phyloP scores from a whole-genome alignment of 2,329 filamentous ascomycete species.

The Cercospora canescens region DNA sequence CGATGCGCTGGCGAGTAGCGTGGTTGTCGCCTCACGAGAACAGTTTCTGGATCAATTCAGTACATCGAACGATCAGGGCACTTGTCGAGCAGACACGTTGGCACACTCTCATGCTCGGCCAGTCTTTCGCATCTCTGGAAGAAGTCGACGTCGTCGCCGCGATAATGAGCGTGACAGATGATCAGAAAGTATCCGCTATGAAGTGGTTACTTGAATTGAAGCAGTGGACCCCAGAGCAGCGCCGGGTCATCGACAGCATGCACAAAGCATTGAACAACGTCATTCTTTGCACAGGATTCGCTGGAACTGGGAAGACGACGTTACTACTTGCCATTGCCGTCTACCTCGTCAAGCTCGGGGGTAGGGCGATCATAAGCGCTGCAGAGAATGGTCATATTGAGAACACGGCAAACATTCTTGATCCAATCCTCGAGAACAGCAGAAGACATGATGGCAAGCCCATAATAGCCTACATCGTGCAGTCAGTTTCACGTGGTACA shows the following conservation, averaged over 20 bases:
- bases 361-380: neutral
- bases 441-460: neutral
- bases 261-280: neutral
- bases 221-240: neutral
- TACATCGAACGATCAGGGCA: neutral
- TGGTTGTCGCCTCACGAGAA: neutral
- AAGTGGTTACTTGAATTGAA: neutral
- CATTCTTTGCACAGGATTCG: neutral
- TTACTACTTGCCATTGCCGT: neutral
- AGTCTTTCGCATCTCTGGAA: neutral
- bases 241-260: neutral
- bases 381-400: neutral
- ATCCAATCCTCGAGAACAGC: neutral
- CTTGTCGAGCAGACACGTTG: neutral
- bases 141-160: neutral
- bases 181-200: neutral
- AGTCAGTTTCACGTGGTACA: neutral
- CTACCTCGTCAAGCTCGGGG: neutral
- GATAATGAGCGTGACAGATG: neutral
- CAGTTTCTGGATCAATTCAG: neutral
- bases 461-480: neutral
- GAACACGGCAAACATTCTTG: neutral
- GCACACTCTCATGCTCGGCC: neutral
- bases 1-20: neutral
- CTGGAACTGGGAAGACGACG: constrained; percentile 6